Conservation (phyloP, 2,329 filamentous ascomycete genomes). For the Aspergillus sp. region DNA sequence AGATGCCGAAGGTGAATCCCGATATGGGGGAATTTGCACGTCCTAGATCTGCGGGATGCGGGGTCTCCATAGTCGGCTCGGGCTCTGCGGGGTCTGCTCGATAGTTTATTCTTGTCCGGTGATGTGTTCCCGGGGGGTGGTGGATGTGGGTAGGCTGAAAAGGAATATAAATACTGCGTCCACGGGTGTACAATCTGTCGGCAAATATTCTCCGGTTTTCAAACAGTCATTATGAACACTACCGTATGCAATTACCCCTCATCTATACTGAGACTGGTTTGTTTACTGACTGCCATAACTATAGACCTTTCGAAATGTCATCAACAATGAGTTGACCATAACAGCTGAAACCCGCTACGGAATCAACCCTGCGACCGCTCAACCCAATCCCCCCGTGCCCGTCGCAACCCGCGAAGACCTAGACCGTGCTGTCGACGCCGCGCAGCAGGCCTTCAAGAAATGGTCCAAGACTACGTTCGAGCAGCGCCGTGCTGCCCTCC, state of each 20-base stretch:
- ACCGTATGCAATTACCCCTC: background rate
- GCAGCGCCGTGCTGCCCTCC: constrained; percentile 27
- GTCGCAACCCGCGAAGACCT: constrained; percentile 45
- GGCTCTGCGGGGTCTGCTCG: background rate
- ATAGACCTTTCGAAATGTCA: constrained; percentile 46
- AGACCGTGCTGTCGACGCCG: constrained; percentile 45
- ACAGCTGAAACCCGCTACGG: constrained; percentile 42
- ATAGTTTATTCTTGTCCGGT: background rate
- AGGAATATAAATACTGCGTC: background rate
- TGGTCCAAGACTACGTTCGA: constrained; percentile 38
- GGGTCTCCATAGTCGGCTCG: background rate
- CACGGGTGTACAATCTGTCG: background rate
- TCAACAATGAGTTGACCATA: constrained; percentile 43
- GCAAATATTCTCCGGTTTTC: background rate
- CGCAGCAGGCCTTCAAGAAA: constrained; percentile 40
- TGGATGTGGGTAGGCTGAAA: background rate
- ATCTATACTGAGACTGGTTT: background rate
- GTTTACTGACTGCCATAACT: background rate
- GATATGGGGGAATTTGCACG: background rate
- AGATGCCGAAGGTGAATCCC: background rate
- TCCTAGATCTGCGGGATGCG: background rate
- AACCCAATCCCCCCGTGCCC: constrained; percentile 47
- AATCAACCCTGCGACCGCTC: constrained; percentile 47
- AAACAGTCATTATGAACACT: background rate
- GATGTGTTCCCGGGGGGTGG: background rate